Evolutionary conservation across 345 rosid genomes (phyloP).

Genomic region (Brassica nigra): DNA sequence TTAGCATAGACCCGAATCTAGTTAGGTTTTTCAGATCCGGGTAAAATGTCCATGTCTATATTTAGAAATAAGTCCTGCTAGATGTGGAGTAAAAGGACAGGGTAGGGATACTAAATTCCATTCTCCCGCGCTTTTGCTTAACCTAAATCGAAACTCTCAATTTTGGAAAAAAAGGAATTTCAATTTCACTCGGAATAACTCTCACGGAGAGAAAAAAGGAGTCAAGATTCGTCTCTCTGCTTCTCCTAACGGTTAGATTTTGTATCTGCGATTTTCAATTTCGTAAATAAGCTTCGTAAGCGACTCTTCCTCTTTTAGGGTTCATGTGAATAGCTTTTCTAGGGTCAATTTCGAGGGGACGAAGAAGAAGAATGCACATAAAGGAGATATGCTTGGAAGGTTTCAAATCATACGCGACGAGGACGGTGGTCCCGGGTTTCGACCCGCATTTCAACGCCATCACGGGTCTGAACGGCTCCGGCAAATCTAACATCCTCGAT

Average conservation of each 20-base stretch:
- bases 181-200: not conserved
- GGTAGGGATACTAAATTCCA: not conserved
- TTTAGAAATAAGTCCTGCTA: not conserved
- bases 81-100: not conserved
- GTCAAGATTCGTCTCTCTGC: constrained; percentile 8
- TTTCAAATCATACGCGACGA: constrained; percentile 92
- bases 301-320: not conserved
- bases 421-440: constrained; percentile 89
- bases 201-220: not conserved
- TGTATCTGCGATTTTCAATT: not conserved
- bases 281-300: not conserved
- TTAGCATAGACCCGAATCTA: too few species aligned
- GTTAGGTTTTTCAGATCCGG: too few species aligned
- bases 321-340: constrained; percentile 18
- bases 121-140: constrained; percentile 25
- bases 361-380: constrained; percentile 53
- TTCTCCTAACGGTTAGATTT: constrained; percentile 19
- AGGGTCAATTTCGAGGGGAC: constrained; percentile 24
- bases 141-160: constrained; percentile 13
- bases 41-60: too few species aligned
- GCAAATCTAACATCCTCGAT: constrained; percentile 93
- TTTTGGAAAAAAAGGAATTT: not conserved
- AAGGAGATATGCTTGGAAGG: constrained; percentile 94
- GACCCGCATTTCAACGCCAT: constrained; percentile 95
- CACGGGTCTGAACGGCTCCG: constrained; percentile 94